phyloP scores from a whole-genome alignment of 345 rosid species.

The Hibiscus tridactylites region DNA sequence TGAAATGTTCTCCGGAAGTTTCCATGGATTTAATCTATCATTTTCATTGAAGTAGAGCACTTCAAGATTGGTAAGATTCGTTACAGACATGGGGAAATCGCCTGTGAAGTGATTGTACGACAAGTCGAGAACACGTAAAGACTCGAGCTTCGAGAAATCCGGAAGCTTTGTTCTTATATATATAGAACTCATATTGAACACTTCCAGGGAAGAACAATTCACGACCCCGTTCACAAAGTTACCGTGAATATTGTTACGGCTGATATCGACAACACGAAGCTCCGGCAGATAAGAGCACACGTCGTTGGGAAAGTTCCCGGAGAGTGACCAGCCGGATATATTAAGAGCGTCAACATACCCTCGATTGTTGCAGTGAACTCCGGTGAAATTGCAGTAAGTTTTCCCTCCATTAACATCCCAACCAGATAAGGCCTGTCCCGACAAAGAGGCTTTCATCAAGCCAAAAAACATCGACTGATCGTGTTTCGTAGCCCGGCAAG shows the following conservation, averaged over 20 bases:
- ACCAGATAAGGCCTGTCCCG: conserved; percentile 41
- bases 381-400: conserved; percentile 56
- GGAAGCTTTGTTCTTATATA: conserved; percentile 48
- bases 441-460: conserved; percentile 48
- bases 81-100: conserved; percentile 51
- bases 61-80: conserved; percentile 54
- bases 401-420: conserved; percentile 45
- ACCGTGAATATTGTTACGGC: conserved; percentile 45
- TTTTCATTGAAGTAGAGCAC: conserved; percentile 46
- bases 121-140: conserved; percentile 56
- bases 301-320: conserved; percentile 54
- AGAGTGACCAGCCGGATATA: conserved; percentile 44
- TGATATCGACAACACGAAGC: conserved; percentile 55
- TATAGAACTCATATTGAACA: conserved; percentile 31
- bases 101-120: conserved; percentile 68
- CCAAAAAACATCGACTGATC: conserved; percentile 55
- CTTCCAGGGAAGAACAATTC: conserved; percentile 66
- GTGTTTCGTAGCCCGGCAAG: conserved; percentile 17
- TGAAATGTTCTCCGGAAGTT: conserved; percentile 46
- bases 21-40: conserved; percentile 37
- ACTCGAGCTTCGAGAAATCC: conserved; percentile 46
- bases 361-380: conserved; percentile 50
- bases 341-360: conserved; percentile 59
- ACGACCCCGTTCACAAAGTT: conserved; percentile 41
- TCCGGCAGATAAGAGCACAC: conserved; percentile 67